Evolutionary conservation across 2,329 filamentous ascomycete genomes (phyloP).

Genomic region (Cladosporium austrohemisphaericum): DNA sequence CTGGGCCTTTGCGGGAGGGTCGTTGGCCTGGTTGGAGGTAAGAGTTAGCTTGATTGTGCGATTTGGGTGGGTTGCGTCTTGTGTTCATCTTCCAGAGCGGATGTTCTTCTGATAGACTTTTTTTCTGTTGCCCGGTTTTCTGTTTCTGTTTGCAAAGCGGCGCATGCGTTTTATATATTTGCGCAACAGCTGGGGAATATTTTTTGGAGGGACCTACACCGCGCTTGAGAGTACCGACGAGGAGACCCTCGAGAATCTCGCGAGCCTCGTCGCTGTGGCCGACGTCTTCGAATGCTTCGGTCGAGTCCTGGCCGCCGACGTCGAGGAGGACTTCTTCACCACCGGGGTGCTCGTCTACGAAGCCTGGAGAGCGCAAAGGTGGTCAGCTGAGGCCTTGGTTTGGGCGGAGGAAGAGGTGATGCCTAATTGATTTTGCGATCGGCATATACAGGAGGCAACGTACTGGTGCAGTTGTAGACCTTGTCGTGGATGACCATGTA

Average conservation of each 20-base stretch:
- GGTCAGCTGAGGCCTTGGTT: neutral
- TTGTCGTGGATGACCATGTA: constrained; percentile 93
- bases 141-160: too few species aligned
- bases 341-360: constrained; percentile 90
- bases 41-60: neutral
- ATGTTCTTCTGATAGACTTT: neutral
- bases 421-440: neutral
- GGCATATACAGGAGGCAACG: too few species aligned
- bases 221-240: constrained; percentile 75
- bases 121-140: neutral
- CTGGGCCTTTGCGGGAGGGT: constrained; percentile 13
- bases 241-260: constrained; percentile 78
- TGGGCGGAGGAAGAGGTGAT: neutral
- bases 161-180: neutral
- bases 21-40: constrained; percentile 13
- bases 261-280: constrained; percentile 98
- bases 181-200: constrained; percentile 1
- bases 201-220: constrained; percentile 54
- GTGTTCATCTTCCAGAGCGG: too few species aligned
- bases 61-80: neutral
- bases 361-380: constrained; percentile 39
- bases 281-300: constrained; percentile 98
- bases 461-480: constrained; percentile 78
- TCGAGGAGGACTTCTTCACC: constrained; percentile 98
- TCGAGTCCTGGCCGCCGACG: constrained; percentile 90